Base-by-base conservation (phyloP, 2,329 filamentous ascomycete genomes). In the Nannizzia gypsea region DNA sequence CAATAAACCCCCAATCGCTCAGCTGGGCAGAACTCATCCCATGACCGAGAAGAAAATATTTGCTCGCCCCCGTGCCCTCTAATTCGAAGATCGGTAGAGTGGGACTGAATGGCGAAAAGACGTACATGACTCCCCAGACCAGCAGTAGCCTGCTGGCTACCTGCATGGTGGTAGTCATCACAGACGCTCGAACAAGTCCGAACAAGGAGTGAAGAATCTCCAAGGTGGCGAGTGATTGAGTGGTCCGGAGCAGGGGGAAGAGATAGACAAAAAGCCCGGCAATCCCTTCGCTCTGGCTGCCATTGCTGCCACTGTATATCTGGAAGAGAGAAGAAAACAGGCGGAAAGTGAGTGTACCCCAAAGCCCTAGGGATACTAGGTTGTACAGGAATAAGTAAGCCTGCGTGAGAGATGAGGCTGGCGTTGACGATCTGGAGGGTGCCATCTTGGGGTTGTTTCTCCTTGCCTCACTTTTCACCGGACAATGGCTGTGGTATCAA, bases 91-190 rank as follows among this genome's bases (percentile, higher is more conserved):
- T 54, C 5, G 48, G 48, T 26, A 54, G 28, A 8, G 15, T 24
- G 2, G 34, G 54, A 22, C 56, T 36, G 34, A 58, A 58, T 20
- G 56, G 42, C 8, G 88, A 88, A 76, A 92, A 96, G 44, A 80
- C 79, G 70, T 84, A 80, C 69, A 89, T 85, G 63, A 97, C 81
- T 66, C 82, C 85, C 90, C 91, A 96, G 66, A 96, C 88, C 65
- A 97, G 86, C 64, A 96, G 82, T 68, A 95, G 83, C 58, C 93
- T 89, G 61, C 85, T 89, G 22, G 88, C 82, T 63, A 97, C 91
- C 75, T 99, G 93, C 85, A 96, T 90, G 40, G 83, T 74, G 4
- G 93, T 97, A 3, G 93, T 97, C 67, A 87, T 66, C 67, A 96
- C 73, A 1, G 92, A 90, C 1, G 92, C 86, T 68, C 92, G 85